Conservation (phyloP, 306 rosid species). For the Castanopsis chinensis region DNA sequence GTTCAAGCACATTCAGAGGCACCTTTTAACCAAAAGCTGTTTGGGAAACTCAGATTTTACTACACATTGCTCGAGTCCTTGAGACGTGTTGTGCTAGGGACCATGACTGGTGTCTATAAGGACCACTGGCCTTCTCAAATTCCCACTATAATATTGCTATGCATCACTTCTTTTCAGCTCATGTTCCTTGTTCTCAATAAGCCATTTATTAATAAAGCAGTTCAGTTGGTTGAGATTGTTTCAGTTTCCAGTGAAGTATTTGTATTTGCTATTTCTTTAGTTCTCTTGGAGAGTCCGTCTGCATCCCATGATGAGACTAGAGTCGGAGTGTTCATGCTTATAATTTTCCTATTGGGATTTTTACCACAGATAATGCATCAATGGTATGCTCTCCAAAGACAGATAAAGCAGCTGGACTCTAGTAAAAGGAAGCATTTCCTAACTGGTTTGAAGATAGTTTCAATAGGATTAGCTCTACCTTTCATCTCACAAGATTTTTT, state of each 20-base stretch:
- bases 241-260: constrained; percentile 56
- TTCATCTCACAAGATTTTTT: constrained; percentile 58
- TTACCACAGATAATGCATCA: constrained; percentile 56
- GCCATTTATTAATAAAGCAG: constrained; percentile 86
- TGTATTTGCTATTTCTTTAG: constrained; percentile 43
- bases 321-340: constrained; percentile 57
- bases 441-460: constrained; percentile 57
- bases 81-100: constrained; percentile 57
- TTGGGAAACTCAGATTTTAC: constrained; percentile 86
- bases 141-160: constrained; percentile 47
- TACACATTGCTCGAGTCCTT: constrained; percentile 63
- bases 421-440: constrained; percentile 47
- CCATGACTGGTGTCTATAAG: constrained; percentile 59
- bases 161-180: constrained; percentile 68
- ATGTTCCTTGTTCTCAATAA: constrained; percentile 85
- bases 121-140: constrained; percentile 37
- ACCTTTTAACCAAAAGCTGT: constrained; percentile 81
- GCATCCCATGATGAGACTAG: constrained; percentile 35
- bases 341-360: constrained; percentile 60
- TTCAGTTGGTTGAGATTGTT: constrained; percentile 81
- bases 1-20: constrained; percentile 49
- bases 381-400: constrained; percentile 72
- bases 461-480: constrained; percentile 52
- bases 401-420: constrained; percentile 58
- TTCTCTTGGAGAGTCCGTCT: constrained; percentile 44